A percentile compares a stretch with the other conserved stretches of the same genome.
These are phyloP conservation scores for Pleurozium schreberi DNA, from an alignment of 225 moss, liverwort and hornwort species.

Conservation along the genomic window DNA sequence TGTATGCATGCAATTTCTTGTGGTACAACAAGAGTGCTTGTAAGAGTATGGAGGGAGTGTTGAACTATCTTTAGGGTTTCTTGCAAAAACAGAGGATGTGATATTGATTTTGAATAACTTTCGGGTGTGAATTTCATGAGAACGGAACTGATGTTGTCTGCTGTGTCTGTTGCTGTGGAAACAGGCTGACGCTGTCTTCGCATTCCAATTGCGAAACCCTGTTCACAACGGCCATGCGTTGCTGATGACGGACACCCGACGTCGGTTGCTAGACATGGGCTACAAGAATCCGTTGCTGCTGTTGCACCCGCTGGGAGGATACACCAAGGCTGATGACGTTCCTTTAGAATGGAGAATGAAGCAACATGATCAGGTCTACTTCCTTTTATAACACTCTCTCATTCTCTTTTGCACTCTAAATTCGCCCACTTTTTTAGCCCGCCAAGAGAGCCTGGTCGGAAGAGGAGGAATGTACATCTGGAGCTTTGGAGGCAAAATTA, in stretches of 20 bases:
- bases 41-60: neutral
- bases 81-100: neutral
- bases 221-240: constrained; percentile 90
- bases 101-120: neutral
- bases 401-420: neutral
- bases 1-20: neutral
- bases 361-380: constrained; percentile 69
- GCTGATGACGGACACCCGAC: constrained; percentile 88
- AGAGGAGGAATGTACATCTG: neutral
- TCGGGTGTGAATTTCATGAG: neutral
- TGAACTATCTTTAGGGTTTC: neutral
- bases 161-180: neutral
- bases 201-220: constrained; percentile 84
- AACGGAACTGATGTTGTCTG: neutral
- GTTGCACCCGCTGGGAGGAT: constrained; percentile 79
- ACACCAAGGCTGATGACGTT: constrained; percentile 78
- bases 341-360: constrained; percentile 93
- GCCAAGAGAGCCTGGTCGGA: neutral
- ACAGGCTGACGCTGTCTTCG: constrained; percentile 83
- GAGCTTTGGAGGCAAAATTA: neutral
- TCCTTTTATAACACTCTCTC: neutral
- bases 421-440: neutral
- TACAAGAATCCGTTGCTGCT: constrained; percentile 74
- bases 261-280: constrained; percentile 74
- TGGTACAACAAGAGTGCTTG: neutral